Conservation (phyloP, 1,284 basidiomycete species). For the Stygiomarasmius scandens region DNA sequence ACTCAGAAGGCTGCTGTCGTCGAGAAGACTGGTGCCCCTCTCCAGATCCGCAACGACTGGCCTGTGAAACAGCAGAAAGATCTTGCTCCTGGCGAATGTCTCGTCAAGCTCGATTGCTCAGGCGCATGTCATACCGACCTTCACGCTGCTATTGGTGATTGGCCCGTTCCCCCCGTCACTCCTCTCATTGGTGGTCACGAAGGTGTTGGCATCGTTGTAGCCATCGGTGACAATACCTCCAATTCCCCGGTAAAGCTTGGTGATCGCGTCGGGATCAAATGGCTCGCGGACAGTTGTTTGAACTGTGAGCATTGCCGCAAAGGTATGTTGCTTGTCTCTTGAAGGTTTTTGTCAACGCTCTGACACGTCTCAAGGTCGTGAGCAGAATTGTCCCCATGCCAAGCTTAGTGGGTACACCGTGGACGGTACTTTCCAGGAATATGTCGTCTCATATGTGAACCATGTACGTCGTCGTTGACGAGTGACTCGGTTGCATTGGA, state of each 20-base stretch:
- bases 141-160: slow-evolving; percentile 72
- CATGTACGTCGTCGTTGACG: too few species aligned
- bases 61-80: slow-evolving; percentile 67
- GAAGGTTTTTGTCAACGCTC: slow-evolving; percentile 38
- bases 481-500: too few species aligned
- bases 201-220: slow-evolving; percentile 77
- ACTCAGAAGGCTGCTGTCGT: slow-evolving; percentile 68
- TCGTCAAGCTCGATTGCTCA: slow-evolving; percentile 77
- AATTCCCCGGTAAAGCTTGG: slow-evolving; percentile 70
- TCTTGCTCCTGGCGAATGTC: slow-evolving; percentile 79
- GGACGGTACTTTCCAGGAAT: slow-evolving; percentile 87
- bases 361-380: neutral
- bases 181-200: slow-evolving; percentile 89
- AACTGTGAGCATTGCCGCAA: slow-evolving; percentile 78
- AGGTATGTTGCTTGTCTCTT: slow-evolving; percentile 75
- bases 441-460: slow-evolving; percentile 69
- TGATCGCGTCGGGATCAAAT: slow-evolving; percentile 88
- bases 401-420: slow-evolving; percentile 74
- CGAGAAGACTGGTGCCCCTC: slow-evolving; percentile 40
- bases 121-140: slow-evolving; percentile 81
- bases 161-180: slow-evolving; percentile 67
- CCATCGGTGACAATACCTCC: slow-evolving; percentile 70
- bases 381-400: slow-evolving; percentile 53
- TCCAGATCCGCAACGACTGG: slow-evolving; percentile 50
- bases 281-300: slow-evolving; percentile 65